Evolutionary conservation across 495 filamentous ascomycete genomes (phyloP), one percentile per base, ranked within the genome.

Genomic region (Aspergillus cristatus): DNA sequence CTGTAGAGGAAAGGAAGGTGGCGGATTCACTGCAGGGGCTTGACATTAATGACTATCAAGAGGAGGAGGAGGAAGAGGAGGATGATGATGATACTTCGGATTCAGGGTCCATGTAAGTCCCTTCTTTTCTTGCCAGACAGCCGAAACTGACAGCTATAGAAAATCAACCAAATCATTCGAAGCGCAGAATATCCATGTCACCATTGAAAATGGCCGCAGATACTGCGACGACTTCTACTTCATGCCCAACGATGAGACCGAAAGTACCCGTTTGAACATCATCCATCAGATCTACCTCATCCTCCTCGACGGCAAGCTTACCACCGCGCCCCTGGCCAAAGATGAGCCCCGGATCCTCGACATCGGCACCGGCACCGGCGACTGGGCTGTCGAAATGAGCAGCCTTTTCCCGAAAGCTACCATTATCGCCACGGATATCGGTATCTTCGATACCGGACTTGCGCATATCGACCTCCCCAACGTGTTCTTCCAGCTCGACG

Each of bases 331-430:
- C 22, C 54, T 84, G n/a, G 51, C 54, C 14, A 63, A 63, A 17
- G 45, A 68, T 37, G 65, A 68, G 0, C 54, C 58, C 12, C 70
- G 76, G 38, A 79, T 85, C 24, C 63, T 86, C 6, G 81, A 84
- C 45, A 64, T 84, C 20, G 81, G 81, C 20, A 82, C 79, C 0
- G 81, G 78, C 5, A 71, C 75, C 6, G 80, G 80, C 13, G 80
- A 84, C 43, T 86, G 81, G 81, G 80, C 79, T n/a, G 79, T 82
- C 37, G 77, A 74, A 26, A 79, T 84, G 66, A 81, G 72, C 14
- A 73, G 81, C 48, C 54, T 61, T 34, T 78, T 73, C 44, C 79
- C 80, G 11, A 53, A 72, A 6, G 72, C 73, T 42, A 71, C 78
- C 44, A 72, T 86, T 5, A 77, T 78, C 25, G 82, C 80, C 14